These are phyloP conservation scores for Astragalus membranaceus DNA, from an alignment of 306 rosid genomes.

Conservation along the genomic window DNA sequence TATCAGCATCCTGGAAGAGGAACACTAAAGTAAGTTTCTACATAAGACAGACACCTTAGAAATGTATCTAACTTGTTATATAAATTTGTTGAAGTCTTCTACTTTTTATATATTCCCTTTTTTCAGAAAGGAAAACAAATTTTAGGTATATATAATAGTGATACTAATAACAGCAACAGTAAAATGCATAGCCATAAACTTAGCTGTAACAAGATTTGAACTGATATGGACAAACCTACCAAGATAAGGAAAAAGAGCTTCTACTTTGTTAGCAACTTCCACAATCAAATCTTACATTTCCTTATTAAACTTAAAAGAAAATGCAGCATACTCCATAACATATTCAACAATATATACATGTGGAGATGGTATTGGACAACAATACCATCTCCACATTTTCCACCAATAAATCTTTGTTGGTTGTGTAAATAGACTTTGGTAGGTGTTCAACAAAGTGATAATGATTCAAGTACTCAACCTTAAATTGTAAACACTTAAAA, in stretches of 20 bases:
- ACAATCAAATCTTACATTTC: background rate
- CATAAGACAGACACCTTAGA: conserved; percentile 7
- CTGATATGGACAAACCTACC: background rate
- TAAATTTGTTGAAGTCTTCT: background rate
- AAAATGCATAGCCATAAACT: conserved; percentile 3
- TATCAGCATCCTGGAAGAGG: conserved; percentile 78
- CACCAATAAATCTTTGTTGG: too few species aligned
- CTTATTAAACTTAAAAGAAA: background rate
- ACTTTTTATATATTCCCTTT: background rate
- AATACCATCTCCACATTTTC: too few species aligned
- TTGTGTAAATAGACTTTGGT: too few species aligned
- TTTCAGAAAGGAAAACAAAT: background rate
- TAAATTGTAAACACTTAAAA: too few species aligned
- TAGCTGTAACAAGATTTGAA: background rate
- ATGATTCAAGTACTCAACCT: too few species aligned
- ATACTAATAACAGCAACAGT: background rate
- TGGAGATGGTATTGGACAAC: too few species aligned
- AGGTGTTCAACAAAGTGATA: too few species aligned
- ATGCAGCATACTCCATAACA: background rate
- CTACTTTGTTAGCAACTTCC: background rate
- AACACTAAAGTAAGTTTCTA: conserved; percentile 13
- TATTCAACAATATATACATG: background rate
- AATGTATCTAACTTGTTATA: conserved; percentile 10
- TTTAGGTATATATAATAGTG: background rate
- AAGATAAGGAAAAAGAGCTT: background rate